Evolutionary conservation across 2,329 filamentous ascomycete species (phyloP).

Genomic region (Xylariaceae sp.): DNA sequence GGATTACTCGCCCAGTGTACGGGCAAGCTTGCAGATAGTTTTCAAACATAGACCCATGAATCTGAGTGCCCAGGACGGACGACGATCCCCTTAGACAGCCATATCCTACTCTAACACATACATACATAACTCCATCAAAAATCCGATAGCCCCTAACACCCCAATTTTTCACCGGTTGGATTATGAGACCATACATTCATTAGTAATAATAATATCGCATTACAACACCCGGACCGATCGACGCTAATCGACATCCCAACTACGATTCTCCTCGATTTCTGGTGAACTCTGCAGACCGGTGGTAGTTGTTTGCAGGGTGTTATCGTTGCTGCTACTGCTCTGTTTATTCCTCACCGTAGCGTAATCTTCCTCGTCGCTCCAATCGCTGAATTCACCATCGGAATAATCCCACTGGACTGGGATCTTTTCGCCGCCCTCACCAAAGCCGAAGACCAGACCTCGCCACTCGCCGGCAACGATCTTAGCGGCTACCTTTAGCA

Average conservation of each 20-base stretch:
- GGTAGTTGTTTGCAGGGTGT: conserved; percentile 9
- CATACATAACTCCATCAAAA: neutral
- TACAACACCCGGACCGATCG: neutral
- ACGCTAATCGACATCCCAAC: conserved; percentile 40
- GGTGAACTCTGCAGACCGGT: conserved; percentile 5
- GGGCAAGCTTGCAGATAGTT: neutral
- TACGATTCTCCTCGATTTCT: conserved; percentile 30
- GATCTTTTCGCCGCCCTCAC: conserved; percentile 56
- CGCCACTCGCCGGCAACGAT: conserved; percentile 69
- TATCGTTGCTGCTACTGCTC: conserved; percentile 23
- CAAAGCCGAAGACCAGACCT: conserved; percentile 59
- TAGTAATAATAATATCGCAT: neutral
- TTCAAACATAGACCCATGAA: neutral
- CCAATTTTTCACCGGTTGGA: neutral
- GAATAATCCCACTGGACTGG: conserved; percentile 65
- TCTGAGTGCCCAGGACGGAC: neutral
- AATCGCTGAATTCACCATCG: conserved; percentile 58
- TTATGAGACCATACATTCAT: neutral
- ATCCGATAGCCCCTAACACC: neutral
- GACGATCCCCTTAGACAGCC: neutral
- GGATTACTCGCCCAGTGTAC: neutral
- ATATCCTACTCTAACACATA: neutral
- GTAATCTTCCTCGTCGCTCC: conserved; percentile 54
- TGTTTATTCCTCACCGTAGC: conserved; percentile 23
- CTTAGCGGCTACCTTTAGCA: conserved; percentile 78